Evolutionary conservation across 1,284 basidiomycete genomes (phyloP), one percentile per base, ranked within the genome.

Genomic region (Wolfiporia cocos): DNA sequence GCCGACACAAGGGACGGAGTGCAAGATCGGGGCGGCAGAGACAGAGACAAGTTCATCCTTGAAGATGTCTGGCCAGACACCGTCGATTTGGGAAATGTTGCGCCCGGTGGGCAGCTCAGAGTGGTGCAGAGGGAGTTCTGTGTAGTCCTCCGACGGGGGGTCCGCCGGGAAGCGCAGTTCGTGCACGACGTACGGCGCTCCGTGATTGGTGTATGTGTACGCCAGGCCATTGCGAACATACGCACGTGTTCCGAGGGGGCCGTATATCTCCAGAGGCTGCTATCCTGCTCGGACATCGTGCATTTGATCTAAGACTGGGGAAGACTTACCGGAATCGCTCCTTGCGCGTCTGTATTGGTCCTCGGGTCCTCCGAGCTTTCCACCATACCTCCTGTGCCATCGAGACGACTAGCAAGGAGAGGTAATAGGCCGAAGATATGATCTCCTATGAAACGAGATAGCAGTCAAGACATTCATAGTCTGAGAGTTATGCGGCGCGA

Each of bases 401-500:
- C 86, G 44, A 82, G 56, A 38, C 77, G 67, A 42, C 75, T 74
- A 4, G 81, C 78, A 49, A 87, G 68, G 37, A 95, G 65, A 3
- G 90, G 84, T 19, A 86, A 63, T 4, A 94, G 59, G 3, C 92
- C 92, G 55, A 91, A 84, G 19, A 89, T 82, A 61, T 95, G 91
- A 64, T 93, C 89, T 3, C 87, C 90, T 91, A 50, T 23, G 68
- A 55, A 14, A 34, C 39, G 14, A 44, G 37, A 22, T 4, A 5
- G 17, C 26, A 35, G 28, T 11, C 34, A 35, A 15, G n/a, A n/a
- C n/a, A n/a, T n/a, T n/a, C n/a, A n/a, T n/a, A 3, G 10, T 26
- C 23, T 36, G 17, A 9, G n/a, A 31, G 11, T 22, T 21, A 6
- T 34, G 15, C 4, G 14, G 15, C 19, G 36, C 3, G 10, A 55